A percentile compares a stretch with the other conserved stretches of the same genome.
These are phyloP conservation scores for Phytophthora palmivora DNA, from an alignment of 352 stramenopile species.

Conservation along the genomic window DNA sequence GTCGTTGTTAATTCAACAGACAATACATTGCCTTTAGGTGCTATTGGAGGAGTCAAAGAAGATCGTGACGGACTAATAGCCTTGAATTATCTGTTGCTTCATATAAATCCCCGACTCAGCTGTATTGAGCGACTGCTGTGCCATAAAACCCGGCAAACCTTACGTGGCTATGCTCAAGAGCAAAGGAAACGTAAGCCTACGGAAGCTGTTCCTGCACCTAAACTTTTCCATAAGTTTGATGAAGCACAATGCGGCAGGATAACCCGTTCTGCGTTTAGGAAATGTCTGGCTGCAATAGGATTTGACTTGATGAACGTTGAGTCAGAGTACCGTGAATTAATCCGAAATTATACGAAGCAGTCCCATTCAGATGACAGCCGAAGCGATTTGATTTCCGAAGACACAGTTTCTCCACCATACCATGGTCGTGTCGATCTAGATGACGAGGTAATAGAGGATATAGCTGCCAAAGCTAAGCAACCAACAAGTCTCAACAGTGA, in stretches of 20 bases:
- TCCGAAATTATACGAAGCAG: slow-evolving; percentile 30
- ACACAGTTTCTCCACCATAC: not conserved
- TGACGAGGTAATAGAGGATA: slow-evolving; percentile 30
- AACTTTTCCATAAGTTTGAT: slow-evolving; percentile 71
- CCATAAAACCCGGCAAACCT: slow-evolving; percentile 70
- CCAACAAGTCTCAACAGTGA: not conserved
- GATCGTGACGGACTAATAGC: slow-evolving; percentile 20
- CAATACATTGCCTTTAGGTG: not conserved
- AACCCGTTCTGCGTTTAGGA: slow-evolving; percentile 71
- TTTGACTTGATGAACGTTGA: slow-evolving; percentile 79
- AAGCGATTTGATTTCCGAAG: slow-evolving; percentile 13
- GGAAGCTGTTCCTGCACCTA: slow-evolving; percentile 25
- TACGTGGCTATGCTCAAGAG: slow-evolving; percentile 42
- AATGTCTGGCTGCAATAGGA: slow-evolving; percentile 60
- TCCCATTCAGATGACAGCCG: slow-evolving; percentile 7
- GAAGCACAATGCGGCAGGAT: slow-evolving; percentile 48
- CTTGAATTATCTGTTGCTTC: slow-evolving; percentile 59
- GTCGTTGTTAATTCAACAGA: slow-evolving; percentile 3
- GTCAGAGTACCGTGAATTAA: slow-evolving; percentile 53
- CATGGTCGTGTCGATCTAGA: slow-evolving; percentile 39
- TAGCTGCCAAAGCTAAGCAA: slow-evolving; percentile 6
- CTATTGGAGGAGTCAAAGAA: not conserved
- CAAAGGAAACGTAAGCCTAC: slow-evolving; percentile 37
- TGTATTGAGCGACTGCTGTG: slow-evolving; percentile 61
- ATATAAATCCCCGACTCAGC: slow-evolving; percentile 62